Conservation (phyloP, 1,284 basidiomycete genomes). For the Puccinia triticina region DNA sequence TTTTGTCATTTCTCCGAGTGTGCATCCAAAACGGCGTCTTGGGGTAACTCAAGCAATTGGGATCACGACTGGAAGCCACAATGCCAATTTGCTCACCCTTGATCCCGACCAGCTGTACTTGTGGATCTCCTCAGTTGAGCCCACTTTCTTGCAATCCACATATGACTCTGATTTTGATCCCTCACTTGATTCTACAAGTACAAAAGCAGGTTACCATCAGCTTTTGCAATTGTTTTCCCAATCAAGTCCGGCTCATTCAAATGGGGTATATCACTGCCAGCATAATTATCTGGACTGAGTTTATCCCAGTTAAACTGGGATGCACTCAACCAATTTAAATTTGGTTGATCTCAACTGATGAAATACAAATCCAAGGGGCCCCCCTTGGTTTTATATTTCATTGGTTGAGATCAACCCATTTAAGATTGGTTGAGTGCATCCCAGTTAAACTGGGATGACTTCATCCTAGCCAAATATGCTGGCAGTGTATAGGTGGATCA, state of each 20-base stretch:
- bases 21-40: neutral
- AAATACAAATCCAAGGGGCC: no score
- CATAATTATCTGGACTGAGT: no score
- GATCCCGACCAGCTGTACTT: neutral
- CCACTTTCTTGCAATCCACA: neutral
- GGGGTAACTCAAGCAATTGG: constrained; percentile 21
- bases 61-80: constrained; percentile 4
- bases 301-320: no score
- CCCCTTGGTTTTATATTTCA: no score
- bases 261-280: constrained; percentile 25
- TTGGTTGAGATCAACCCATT: no score
- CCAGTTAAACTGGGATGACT: no score
- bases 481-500: no score
- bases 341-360: no score
- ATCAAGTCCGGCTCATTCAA: constrained; percentile 16
- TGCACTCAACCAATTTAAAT: no score
- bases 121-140: constrained; percentile 18
- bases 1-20: constrained; percentile 15
- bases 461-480: no score
- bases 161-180: no score
- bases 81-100: neutral
- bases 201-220: neutral
- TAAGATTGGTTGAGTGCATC: no score
- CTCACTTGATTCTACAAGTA: neutral
- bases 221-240: neutral